phyloP scores from a whole-genome alignment of 257 asterid species.

The Nicotiana tomentosiformis region DNA sequence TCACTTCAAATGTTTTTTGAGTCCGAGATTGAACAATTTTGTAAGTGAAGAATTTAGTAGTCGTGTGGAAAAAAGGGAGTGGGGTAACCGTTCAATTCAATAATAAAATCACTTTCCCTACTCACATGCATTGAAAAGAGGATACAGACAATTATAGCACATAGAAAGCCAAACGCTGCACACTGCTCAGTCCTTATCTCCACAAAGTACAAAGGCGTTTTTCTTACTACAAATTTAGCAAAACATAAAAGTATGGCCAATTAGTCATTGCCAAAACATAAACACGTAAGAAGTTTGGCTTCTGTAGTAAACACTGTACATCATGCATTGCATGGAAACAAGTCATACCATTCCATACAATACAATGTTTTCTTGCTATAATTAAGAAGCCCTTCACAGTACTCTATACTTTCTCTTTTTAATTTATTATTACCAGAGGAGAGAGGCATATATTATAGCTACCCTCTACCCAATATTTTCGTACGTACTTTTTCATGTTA shows the following conservation, averaged over 20 bases:
- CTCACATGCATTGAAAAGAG: conserved; percentile 19
- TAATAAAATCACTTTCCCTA: background rate
- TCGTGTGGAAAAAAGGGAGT: background rate
- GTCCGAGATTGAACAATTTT: too few species aligned
- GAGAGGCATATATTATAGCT: background rate
- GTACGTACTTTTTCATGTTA: conserved; percentile 1
- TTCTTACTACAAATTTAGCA: background rate
- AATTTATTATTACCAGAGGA: background rate
- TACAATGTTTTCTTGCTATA: background rate
- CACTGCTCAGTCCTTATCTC: conserved; percentile 8
- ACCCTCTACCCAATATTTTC: background rate
- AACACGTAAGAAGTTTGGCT: background rate
- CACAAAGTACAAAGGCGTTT: background rate
- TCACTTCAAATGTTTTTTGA: too few species aligned
- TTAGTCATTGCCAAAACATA: background rate
- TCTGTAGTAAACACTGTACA: conserved; percentile 1
- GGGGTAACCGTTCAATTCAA: background rate
- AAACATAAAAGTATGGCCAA: conserved; percentile 23
- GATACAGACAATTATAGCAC: conserved; percentile 23
- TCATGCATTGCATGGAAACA: conserved; percentile 17
- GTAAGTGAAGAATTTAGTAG: background rate
- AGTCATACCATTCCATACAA: conserved; percentile 9
- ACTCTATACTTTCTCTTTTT: background rate
- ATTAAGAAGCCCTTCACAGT: background rate
- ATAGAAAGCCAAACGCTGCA: conserved; percentile 18